Evolutionary conservation across 2,329 filamentous ascomycete genomes (phyloP), one percentile per base, ranked within the genome.

Genomic region (Hypocrella siamensis): DNA sequence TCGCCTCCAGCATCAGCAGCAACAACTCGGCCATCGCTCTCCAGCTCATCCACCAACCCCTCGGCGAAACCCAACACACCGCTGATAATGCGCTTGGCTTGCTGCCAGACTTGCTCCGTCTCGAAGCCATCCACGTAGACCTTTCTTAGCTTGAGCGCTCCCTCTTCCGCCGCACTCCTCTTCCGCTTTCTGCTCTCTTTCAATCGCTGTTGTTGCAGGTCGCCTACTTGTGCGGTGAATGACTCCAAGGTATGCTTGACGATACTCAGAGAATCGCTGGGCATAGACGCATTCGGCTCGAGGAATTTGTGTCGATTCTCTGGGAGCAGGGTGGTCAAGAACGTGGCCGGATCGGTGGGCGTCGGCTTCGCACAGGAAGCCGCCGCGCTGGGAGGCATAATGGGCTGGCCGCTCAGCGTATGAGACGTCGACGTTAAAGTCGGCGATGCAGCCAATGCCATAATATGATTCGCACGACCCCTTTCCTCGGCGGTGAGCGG

Each of bases 81-180:
- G 10, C 54, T 67, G 35, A 96, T 75, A 15, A 96, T 83, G 44
- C 81, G 74, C 47, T 76, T 78, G 7, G 84, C 80, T 58, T 98
- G 90, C 54, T 94, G 83, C 81, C 88, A 98, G 27, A 98, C 76
- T 55, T 96, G 88, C 15, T 77, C 73, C 9, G 81, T 77, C 44
- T 80, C 81, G 44, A 96, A 93, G 0, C 88, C 90, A 35, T 93
- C 75, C 6, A 84, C 63, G 50, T 94, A 81, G 12, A 98, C 62
- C 53, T 81, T 85, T 45, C 80, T 77, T 45, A 93, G 61, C 45
- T 84, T 84, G 40, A 94, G 49, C 2, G 55, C 55, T 31, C 5
- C 65, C 57, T 18, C 12, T 4, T 52, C 54, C 17, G 54, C 52
- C 28, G 66, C 63, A 7, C 63, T 65, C 42, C 81, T 66, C 63